Evolutionary conservation across 2,329 filamentous ascomycete genomes (phyloP).

Genomic region (Ophiosphaerella herpotricha): DNA sequence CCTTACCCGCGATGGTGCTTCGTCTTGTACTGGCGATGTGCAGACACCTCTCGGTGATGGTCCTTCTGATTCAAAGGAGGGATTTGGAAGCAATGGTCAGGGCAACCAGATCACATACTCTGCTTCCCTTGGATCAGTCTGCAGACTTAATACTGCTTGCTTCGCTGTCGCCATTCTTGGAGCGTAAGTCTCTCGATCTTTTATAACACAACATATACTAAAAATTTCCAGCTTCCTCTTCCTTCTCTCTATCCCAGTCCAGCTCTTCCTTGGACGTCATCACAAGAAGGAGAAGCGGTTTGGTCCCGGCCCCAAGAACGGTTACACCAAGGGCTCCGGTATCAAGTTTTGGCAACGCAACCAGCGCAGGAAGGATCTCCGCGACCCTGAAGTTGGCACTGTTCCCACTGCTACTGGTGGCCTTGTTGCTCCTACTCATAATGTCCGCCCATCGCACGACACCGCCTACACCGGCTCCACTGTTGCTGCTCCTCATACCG

Average conservation of each 20-base stretch:
- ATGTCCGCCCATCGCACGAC: constrained; percentile 54
- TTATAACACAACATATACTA: constrained; percentile 8
- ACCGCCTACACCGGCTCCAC: constrained; percentile 56
- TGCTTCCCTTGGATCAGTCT: constrained; percentile 63
- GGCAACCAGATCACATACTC: constrained; percentile 51
- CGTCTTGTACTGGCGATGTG: constrained; percentile 65
- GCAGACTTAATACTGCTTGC: constrained; percentile 74
- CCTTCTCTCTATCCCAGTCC: constrained; percentile 70
- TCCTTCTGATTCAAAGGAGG: constrained; percentile 55
- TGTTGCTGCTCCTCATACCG: constrained; percentile 43
- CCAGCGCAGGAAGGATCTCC: constrained; percentile 42
- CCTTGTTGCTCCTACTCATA: constrained; percentile 22
- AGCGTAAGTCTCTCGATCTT: constrained; percentile 60
- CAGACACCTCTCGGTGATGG: constrained; percentile 74
- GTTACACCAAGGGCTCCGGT: constrained; percentile 68
- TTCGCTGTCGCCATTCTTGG: constrained; percentile 80
- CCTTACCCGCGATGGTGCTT: constrained; percentile 70
- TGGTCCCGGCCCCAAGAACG: constrained; percentile 67
- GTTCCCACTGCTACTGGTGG: constrained; percentile 25
- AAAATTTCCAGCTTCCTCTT: constrained; percentile 68
- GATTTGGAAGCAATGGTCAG: constrained; percentile 51
- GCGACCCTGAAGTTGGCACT: constrained; percentile 52
- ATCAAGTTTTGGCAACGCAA: constrained; percentile 53
- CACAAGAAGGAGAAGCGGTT: constrained; percentile 76
- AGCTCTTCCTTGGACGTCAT: constrained; percentile 69